phyloP scores from a whole-genome alignment of 768 basidiomycete species.

The Lentinula sp. region DNA sequence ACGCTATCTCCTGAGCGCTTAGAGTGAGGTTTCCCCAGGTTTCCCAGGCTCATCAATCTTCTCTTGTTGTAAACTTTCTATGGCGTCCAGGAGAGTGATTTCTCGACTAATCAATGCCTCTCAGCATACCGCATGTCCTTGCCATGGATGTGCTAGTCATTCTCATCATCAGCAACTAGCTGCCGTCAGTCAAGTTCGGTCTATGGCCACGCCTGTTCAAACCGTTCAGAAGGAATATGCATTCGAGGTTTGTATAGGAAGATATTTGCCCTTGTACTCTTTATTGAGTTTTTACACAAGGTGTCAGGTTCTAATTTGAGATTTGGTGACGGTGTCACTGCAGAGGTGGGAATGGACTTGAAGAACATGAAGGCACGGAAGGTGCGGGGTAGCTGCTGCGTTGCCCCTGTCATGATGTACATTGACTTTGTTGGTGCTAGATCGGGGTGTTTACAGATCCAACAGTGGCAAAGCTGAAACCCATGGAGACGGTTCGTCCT shows the following conservation, averaged over 20 bases:
- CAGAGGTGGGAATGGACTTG: constrained; percentile 89
- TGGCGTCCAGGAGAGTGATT: constrained; percentile 58
- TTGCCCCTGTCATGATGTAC: not conserved
- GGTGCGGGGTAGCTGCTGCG: constrained; percentile 30
- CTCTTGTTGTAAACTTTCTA: constrained; percentile 9
- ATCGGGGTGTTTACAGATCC: constrained; percentile 94
- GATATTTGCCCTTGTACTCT: not conserved
- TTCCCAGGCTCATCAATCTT: not conserved
- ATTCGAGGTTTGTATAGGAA: constrained; percentile 56
- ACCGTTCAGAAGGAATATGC: constrained; percentile 81
- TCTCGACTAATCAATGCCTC: constrained; percentile 70
- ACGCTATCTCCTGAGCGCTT: not conserved
- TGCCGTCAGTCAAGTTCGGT: constrained; percentile 58
- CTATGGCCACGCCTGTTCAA: constrained; percentile 74
- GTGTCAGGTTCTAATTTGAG: constrained; percentile 84
- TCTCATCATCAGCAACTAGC: constrained; percentile 34
- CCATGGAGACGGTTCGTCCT: constrained; percentile 70
- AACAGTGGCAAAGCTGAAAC: constrained; percentile 71
- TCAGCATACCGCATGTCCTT: constrained; percentile 72
- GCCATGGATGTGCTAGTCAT: constrained; percentile 57
- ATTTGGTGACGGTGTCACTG: constrained; percentile 87
- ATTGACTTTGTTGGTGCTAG: constrained; percentile 29
- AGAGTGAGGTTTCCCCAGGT: not conserved
- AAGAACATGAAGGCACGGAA: constrained; percentile 90
- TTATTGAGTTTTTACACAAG: constrained; percentile 26